Percentiles rank a stretch among this genome's conserved stretches.
phyloP scores from a whole-genome alignment of 192 early-diverging fungal genomes.

The Rhizophlyctis rosea region DNA sequence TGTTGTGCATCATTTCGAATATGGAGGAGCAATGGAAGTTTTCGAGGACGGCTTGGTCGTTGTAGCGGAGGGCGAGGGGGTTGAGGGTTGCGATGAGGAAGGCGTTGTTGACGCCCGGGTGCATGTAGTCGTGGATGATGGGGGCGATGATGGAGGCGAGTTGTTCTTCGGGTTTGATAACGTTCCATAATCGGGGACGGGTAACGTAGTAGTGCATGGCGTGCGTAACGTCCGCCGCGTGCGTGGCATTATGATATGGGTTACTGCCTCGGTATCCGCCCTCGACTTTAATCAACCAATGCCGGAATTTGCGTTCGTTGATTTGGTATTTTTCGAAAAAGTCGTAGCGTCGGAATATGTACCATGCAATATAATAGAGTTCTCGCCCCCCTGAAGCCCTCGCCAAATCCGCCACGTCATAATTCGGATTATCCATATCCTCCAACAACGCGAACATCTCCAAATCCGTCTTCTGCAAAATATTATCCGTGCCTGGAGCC shows the following conservation, averaged over 20 bases:
- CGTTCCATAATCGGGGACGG: slow-evolving; percentile 16
- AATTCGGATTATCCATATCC: slow-evolving; percentile 22
- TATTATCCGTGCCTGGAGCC: neutral
- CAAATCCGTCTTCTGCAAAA: slow-evolving; percentile 7
- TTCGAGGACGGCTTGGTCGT: slow-evolving; percentile 90
- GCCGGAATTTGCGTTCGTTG: slow-evolving; percentile 18
- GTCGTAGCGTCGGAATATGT: slow-evolving; percentile 29
- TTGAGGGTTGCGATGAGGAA: slow-evolving; percentile 81
- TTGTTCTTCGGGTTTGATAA: slow-evolving; percentile 35
- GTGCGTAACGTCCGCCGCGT: slow-evolving; percentile 94
- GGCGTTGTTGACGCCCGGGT: slow-evolving; percentile 93
- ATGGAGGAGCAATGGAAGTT: slow-evolving; percentile 72
- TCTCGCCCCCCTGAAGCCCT: slow-evolving; percentile 19
- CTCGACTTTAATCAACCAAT: slow-evolving; percentile 33
- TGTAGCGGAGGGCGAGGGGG: slow-evolving; percentile 86
- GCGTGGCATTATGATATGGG: slow-evolving; percentile 91
- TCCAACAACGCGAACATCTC: slow-evolving; percentile 15
- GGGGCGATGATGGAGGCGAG: slow-evolving; percentile 47
- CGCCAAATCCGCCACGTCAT: slow-evolving; percentile 29
- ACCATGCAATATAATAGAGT: slow-evolving; percentile 31
- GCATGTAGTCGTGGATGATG: slow-evolving; percentile 53
- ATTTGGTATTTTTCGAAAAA: slow-evolving; percentile 28
- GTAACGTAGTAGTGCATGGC: slow-evolving; percentile 60
- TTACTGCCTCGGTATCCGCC: slow-evolving; percentile 51
- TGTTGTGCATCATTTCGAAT: slow-evolving; percentile 38